Evolutionary conservation across 2,329 filamentous ascomycete genomes (phyloP), one percentile per base, ranked within the genome.

Genomic region (Oidium heveae): DNA sequence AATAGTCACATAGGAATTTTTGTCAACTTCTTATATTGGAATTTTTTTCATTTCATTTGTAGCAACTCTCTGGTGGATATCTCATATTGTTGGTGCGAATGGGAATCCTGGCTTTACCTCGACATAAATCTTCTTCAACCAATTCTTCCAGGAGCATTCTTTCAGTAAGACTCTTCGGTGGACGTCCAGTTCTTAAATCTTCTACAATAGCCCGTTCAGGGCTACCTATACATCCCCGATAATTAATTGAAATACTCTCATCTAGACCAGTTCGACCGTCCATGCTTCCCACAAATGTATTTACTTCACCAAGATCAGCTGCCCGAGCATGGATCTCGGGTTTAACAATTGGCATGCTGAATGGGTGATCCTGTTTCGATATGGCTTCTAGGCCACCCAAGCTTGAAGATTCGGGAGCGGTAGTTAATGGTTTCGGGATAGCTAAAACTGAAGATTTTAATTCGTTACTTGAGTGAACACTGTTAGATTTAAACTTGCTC

Each of bases 291-390:
- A 76, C 72, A 61, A 76, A 75, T 22, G 68, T 70, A 57, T 67
- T 69, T 50, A 76, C 64, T 18, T 72, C 67, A 39, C 73, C 72
- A 53, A 75, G 64, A 12, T 70, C 69, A 12, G 68, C 70, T 2
- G 73, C 73, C 58, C 68, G 67, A 24, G 70, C 71, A 55, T 74
- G 70, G 0, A 77, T 54, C 22, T 72, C 69, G 9, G 71, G 68
- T 52, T 73, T 69, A 49, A 77, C 69, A 15, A 76, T 67, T 1
- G 72, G 70, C 66, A 76, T 74, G 37, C 69, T 67, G 51, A 78
- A 71, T 15, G 74, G 69, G 20, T 61, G 61, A 46, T 74, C 74
- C 60, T 71, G 74, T 59, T 74, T 76, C n/a, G 74, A 76, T 8
- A 8, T 32, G 28, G 28, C 28, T 4, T 32, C 28, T 2, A 74